A percentile compares a stretch with the other conserved stretches of the same genome.
Conservation (phyloP, 164 flowering plant genomes). For the Pachysandra terminalis region DNA sequence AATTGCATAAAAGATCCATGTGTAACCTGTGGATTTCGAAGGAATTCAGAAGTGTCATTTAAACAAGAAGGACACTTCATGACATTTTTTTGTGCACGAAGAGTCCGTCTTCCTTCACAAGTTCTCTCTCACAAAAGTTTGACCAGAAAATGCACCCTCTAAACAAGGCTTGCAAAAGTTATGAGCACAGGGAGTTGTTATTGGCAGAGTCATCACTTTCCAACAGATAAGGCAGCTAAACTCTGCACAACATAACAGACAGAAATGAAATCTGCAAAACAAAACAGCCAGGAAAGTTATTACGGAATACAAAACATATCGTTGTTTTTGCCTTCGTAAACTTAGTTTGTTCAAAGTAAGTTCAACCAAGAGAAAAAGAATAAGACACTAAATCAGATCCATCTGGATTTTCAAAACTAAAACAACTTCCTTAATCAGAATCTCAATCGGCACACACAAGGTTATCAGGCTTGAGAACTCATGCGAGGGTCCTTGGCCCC, state of each 20-base stretch:
- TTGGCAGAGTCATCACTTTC: conserved; percentile 63
- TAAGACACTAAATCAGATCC: too few relatives aligned
- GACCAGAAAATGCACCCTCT: conserved; percentile 68
- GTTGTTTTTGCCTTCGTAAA: too few relatives aligned
- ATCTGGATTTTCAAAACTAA: too few relatives aligned
- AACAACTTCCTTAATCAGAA: too few relatives aligned
- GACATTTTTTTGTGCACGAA: conserved; percentile 61
- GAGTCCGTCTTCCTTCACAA: conserved; percentile 54
- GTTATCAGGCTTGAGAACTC: too few relatives aligned
- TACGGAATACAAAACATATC: too few relatives aligned
- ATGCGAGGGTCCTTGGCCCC: too few relatives aligned
- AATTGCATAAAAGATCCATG: background rate
- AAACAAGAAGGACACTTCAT: conserved; percentile 80
- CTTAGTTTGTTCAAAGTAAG: too few relatives aligned
- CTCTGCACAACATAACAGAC: conserved; percentile 38
- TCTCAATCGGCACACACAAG: too few relatives aligned
- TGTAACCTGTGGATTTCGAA: conserved; percentile 72
- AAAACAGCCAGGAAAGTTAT: background rate
- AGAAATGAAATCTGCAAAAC: background rate
- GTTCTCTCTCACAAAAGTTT: conserved; percentile 54
- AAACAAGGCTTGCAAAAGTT: conserved; percentile 91
- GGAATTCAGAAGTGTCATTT: conserved; percentile 64
- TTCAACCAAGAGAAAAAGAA: too few relatives aligned
- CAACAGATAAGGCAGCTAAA: conserved; percentile 69
- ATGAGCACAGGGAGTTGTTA: conserved; percentile 95